A percentile compares a stretch with the other conserved stretches of the same genome.
These are phyloP conservation scores for Podila verticillata DNA, from an alignment of 192 early-diverging fungal genomes.

Conservation along the genomic window DNA sequence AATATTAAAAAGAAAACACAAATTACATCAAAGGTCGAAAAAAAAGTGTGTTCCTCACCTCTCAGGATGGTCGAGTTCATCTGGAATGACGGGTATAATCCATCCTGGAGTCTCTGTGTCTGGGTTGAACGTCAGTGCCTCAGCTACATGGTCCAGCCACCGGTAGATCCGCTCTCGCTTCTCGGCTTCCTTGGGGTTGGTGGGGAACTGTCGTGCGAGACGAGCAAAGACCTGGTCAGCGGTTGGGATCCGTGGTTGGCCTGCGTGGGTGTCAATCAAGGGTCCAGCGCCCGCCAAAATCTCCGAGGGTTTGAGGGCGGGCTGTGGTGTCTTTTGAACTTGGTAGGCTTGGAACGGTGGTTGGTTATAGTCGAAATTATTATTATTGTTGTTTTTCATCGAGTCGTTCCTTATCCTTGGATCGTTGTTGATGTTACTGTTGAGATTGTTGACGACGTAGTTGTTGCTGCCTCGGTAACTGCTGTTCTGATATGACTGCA, in stretches of 20 bases:
- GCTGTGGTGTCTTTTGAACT: background rate
- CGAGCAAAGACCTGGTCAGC: constrained; percentile 21
- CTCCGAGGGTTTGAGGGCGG: constrained; percentile 7
- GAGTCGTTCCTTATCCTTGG: too few species aligned
- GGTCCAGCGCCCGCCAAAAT: constrained; percentile 37
- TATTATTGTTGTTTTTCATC: constrained; percentile 1
- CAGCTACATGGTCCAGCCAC: constrained; percentile 12
- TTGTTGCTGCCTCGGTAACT: constrained; percentile 3
- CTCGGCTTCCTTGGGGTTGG: constrained; percentile 18
- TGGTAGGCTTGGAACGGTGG: background rate
- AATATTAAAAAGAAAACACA: too few species aligned
- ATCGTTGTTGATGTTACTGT: background rate
- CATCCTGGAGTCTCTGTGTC: constrained; percentile 8
- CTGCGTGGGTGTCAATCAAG: constrained; percentile 13
- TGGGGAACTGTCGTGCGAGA: constrained; percentile 8
- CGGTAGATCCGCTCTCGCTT: constrained; percentile 17
- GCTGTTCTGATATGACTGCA: constrained; percentile 1
- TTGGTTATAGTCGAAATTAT: background rate
- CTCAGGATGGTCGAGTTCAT: constrained; percentile 21
- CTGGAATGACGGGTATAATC: constrained; percentile 17
- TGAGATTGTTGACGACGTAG: background rate
- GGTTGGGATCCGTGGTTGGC: background rate
- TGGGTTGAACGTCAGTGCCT: constrained; percentile 15
- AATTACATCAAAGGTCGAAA: background rate
- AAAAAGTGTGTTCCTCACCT: background rate